Percentiles rank a stretch among this genome's conserved stretches.
Conservation (phyloP, 805 yeast species). For the Isabelozyma gotoi region DNA sequence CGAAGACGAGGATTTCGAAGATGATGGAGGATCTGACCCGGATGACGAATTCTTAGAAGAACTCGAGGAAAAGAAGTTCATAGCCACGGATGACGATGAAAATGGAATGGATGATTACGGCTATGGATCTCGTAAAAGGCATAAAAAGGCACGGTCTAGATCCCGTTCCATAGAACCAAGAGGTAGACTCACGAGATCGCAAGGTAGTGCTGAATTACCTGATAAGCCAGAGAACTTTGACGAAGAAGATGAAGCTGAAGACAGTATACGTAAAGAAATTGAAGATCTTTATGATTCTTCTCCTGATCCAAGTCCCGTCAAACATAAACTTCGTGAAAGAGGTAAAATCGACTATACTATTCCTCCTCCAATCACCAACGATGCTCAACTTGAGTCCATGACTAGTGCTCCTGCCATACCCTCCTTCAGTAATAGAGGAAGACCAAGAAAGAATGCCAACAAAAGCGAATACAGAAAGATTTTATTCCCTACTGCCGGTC, state of each 20-base stretch:
- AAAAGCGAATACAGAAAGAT: conserved; percentile 59
- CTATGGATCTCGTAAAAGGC: conserved; percentile 12
- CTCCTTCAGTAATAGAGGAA: conserved; percentile 29
- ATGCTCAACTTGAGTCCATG: conserved; percentile 25
- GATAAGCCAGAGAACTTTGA: conserved; percentile 8
- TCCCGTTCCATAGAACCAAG: conserved; percentile 22
- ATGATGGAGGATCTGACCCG: conserved; percentile 10
- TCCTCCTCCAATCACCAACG: conserved; percentile 72
- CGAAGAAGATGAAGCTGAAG: conserved; percentile 26
- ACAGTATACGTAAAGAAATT: conserved; percentile 59
- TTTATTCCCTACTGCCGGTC: conserved; percentile 91
- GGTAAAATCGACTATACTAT: conserved; percentile 71
- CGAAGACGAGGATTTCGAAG: conserved; percentile 13
- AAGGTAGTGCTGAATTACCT: conserved; percentile 3
- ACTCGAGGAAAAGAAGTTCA: conserved; percentile 31
- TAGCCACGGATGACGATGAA: conserved; percentile 40
- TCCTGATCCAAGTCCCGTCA: conserved; percentile 49
- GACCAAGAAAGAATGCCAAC: conserved; percentile 37
- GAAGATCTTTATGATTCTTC: conserved; percentile 63
- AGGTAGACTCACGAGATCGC: conserved; percentile 18
- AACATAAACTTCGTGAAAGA: conserved; percentile 49
- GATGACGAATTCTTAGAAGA: conserved; percentile 28
- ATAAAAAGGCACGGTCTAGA: conserved; percentile 17
- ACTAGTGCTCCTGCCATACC: conserved; percentile 7
- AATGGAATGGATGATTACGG: conserved; percentile 20